These are phyloP conservation scores for Casuarina glauca DNA, from an alignment of 306 rosid genomes.

Conservation along the genomic window DNA sequence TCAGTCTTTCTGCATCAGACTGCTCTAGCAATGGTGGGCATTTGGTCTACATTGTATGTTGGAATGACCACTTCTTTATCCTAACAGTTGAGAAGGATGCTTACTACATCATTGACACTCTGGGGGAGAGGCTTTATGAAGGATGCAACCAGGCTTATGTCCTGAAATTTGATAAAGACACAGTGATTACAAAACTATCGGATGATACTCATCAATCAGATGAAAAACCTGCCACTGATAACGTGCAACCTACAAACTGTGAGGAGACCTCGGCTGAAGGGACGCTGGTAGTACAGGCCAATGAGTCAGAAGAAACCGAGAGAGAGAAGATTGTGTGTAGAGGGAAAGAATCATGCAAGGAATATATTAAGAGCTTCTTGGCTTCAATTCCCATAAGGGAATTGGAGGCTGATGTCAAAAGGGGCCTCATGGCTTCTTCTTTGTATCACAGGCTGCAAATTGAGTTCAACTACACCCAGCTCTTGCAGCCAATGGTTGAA, in stretches of 20 bases:
- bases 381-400: slow-evolving; percentile 97
- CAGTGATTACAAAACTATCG: slow-evolving; percentile 40
- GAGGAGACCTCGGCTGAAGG: slow-evolving; percentile 33
- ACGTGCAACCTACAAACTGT: not conserved
- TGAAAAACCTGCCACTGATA: slow-evolving; percentile 46
- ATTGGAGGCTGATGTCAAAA: slow-evolving; percentile 88
- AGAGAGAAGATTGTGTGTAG: slow-evolving; percentile 64
- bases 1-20: slow-evolving; percentile 55
- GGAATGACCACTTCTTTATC: slow-evolving; percentile 99
- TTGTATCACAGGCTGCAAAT: slow-evolving; percentile 90
- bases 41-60: slow-evolving; percentile 74
- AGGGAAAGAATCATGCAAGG: slow-evolving; percentile 96
- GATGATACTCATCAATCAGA: slow-evolving; percentile 30
- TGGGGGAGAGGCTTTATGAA: slow-evolving; percentile 97
- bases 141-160: slow-evolving; percentile 92
- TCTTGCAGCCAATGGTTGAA: slow-evolving; percentile 33
- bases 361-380: slow-evolving; percentile 93
- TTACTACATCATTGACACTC: slow-evolving; percentile 81
- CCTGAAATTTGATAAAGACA: slow-evolving; percentile 75
- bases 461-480: slow-evolving; percentile 80
- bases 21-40: slow-evolving; percentile 52
- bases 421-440: slow-evolving; percentile 79
- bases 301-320: slow-evolving; percentile 41
- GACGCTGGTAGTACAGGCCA: slow-evolving; percentile 22
- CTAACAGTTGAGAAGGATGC: slow-evolving; percentile 90